Percentiles rank a stretch among this genome's conserved stretches.
phyloP scores from a whole-genome alignment of 495 filamentous ascomycete genomes.

The Talaromyces ruber region DNA sequence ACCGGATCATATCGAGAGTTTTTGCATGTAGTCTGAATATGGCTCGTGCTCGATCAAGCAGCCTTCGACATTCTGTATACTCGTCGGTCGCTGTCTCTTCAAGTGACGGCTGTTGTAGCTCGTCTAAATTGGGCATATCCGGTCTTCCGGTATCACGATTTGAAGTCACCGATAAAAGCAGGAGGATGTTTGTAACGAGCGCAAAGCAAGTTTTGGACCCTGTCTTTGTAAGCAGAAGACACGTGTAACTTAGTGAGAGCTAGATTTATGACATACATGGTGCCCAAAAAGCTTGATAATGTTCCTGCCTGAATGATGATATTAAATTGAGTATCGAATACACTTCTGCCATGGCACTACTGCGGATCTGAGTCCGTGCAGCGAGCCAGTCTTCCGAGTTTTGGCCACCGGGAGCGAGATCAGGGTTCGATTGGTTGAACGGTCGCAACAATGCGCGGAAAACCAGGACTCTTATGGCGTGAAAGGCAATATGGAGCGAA shows the following conservation, averaged over 20 bases:
- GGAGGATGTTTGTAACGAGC: neutral
- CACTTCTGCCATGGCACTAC: neutral
- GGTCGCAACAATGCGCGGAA: neutral
- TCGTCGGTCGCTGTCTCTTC: neutral
- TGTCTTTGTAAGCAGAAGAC: neutral
- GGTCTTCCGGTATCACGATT: neutral
- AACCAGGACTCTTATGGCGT: neutral
- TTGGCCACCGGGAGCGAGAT: neutral
- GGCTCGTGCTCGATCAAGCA: neutral
- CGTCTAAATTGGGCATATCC: neutral
- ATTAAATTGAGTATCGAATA: neutral
- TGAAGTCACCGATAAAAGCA: neutral
- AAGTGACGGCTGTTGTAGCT: neutral
- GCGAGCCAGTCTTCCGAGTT: neutral
- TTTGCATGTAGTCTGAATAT: conserved; percentile 3
- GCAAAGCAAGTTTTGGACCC: conserved; percentile 1
- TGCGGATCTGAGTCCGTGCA: neutral
- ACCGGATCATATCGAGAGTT: neutral
- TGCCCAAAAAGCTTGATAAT: conserved; percentile 1
- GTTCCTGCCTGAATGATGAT: conserved; percentile 2
- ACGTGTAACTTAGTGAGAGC: neutral
- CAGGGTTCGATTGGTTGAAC: neutral
- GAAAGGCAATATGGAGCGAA: neutral
- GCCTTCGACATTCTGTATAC: neutral
- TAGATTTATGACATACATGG: neutral